phyloP scores from a whole-genome alignment of 495 filamentous ascomycete species.

The Penicillium malachiteum region DNA sequence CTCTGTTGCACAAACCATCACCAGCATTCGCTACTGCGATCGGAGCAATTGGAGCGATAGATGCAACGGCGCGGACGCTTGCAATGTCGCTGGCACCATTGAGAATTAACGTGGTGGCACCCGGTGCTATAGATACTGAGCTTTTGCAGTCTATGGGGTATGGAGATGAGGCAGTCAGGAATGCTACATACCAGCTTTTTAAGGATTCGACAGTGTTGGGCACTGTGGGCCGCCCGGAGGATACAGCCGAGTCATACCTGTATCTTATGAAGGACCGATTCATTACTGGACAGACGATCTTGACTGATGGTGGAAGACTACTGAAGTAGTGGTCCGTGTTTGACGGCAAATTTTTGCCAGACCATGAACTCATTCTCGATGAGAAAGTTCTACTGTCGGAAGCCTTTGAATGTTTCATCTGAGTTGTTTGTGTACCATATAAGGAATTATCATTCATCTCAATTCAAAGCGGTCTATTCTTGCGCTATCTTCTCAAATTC shows the following conservation, averaged over 20 bases:
- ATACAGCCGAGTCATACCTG: background rate
- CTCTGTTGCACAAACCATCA: slow-evolving; percentile 45
- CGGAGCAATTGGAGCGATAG: slow-evolving; percentile 10
- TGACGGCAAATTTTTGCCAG: too few species aligned
- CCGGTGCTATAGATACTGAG: slow-evolving; percentile 53
- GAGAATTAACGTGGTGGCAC: slow-evolving; percentile 58
- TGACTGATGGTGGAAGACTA: background rate
- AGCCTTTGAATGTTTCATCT: too few species aligned
- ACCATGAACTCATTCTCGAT: too few species aligned
- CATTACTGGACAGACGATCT: background rate
- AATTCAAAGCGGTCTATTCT: background rate
- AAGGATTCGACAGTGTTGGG: background rate
- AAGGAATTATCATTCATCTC: too few species aligned
- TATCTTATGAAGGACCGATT: background rate
- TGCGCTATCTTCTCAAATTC: background rate
- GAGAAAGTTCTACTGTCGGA: too few species aligned
- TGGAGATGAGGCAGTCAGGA: background rate
- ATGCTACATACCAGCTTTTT: background rate
- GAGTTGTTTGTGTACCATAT: too few species aligned
- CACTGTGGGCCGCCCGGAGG: background rate
- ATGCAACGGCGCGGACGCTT: slow-evolving; percentile 19
- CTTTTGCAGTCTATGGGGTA: background rate
- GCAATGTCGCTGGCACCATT: slow-evolving; percentile 58
- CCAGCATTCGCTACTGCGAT: slow-evolving; percentile 31
- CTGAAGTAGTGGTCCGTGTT: background rate